phyloP scores from a whole-genome alignment of 306 rosid genomes.

The Trichosanthes truncata region DNA sequence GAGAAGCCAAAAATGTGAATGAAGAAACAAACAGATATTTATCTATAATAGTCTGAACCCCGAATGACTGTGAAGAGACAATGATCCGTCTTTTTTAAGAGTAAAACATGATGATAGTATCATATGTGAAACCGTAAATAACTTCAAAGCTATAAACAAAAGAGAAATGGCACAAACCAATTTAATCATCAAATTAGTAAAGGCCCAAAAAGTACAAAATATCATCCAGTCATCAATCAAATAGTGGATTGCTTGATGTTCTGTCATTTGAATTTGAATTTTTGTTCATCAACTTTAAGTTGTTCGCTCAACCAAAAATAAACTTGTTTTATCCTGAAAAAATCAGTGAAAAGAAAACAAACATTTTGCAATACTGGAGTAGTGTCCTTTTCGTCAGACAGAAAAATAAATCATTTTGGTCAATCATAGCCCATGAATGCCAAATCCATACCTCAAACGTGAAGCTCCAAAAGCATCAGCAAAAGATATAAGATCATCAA shows the following conservation, averaged over 20 bases:
- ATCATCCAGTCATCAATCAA: neutral
- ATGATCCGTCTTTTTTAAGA: neutral
- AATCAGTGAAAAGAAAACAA: neutral
- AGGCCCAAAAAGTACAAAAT: neutral
- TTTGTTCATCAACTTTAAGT: neutral
- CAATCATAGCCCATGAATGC: neutral
- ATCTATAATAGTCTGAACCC: neutral
- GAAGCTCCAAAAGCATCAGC: slow-evolving; percentile 95
- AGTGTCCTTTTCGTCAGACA: neutral
- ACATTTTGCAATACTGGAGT: neutral
- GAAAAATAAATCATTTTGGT: neutral
- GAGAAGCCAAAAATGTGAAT: neutral
- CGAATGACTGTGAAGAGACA: neutral
- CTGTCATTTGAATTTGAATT: neutral
- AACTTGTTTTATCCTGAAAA: neutral
- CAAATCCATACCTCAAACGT: slow-evolving; percentile 61
- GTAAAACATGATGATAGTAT: neutral
- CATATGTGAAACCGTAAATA: neutral
- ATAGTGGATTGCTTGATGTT: neutral
- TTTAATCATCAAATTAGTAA: neutral
- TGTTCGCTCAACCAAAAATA: neutral
- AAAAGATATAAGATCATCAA: slow-evolving; percentile 77
- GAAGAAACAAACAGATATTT: neutral
- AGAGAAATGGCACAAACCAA: neutral
- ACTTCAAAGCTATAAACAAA: neutral